A percentile compares a stretch with the other conserved stretches of the same genome.
Conservation (phyloP, 192 early-diverging fungal species). For the Coemansia sp. region DNA sequence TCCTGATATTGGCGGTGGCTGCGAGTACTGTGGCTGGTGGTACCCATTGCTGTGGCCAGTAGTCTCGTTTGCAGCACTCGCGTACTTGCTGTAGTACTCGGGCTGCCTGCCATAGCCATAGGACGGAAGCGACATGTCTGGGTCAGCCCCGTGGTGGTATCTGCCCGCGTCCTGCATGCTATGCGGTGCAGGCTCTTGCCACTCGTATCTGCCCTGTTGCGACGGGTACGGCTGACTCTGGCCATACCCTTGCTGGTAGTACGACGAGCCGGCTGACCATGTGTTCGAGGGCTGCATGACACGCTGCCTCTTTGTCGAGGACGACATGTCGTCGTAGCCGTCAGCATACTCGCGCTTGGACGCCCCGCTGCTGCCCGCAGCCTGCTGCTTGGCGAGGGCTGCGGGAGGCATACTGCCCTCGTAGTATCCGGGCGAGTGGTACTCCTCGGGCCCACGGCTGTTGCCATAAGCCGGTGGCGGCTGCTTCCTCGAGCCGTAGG, state of each 20-base stretch:
- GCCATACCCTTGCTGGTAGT: not conserved
- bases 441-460: not conserved
- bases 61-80: not conserved
- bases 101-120: not conserved
- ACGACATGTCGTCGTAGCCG: constrained; percentile 16
- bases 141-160: not conserved
- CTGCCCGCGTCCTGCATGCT: not conserved
- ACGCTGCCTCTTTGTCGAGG: constrained; percentile 33
- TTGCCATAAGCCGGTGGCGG: no score
- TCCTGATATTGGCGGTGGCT: not conserved
- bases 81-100: constrained; percentile 1
- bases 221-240: constrained; percentile 8
- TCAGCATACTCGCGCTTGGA: constrained; percentile 5
- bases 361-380: not conserved
- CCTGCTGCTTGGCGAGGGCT: no score
- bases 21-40: not conserved
- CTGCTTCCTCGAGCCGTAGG: not conserved
- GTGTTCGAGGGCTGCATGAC: constrained; percentile 20
- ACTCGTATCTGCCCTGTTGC: constrained; percentile 1
- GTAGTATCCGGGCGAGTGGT: not conserved
- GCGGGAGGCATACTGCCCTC: not conserved
- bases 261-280: constrained; percentile 9
- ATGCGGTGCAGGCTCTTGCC: not conserved
- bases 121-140: not conserved
- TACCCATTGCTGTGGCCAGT: not conserved